Percentiles rank a stretch among this genome's conserved stretches.
phyloP scores from a whole-genome alignment of 257 asterid species.

The Prunella vulgaris region DNA sequence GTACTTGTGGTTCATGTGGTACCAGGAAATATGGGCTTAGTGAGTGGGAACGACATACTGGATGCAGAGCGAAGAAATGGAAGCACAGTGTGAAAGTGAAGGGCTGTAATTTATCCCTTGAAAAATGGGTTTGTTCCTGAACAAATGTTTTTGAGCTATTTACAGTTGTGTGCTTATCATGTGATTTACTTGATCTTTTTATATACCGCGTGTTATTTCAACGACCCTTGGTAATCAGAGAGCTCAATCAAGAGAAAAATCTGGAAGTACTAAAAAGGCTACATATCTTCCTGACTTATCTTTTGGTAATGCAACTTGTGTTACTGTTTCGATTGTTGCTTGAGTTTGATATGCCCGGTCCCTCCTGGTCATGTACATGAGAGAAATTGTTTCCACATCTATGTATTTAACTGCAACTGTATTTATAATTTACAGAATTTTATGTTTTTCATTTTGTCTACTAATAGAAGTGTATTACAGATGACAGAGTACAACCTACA shows the following conservation, averaged over 20 bases:
- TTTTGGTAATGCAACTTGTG: constrained; percentile 3
- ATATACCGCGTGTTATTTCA: not conserved
- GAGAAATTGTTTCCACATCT: not conserved
- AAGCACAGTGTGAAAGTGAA: constrained; percentile 89
- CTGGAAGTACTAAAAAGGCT: not conserved
- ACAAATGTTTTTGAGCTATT: not conserved
- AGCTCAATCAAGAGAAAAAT: constrained; percentile 4
- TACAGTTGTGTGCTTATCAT: not conserved
- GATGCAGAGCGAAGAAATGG: constrained; percentile 98
- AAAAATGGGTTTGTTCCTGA: constrained; percentile 73
- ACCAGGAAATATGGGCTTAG: constrained; percentile 57
- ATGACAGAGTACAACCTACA: constrained; percentile 45
- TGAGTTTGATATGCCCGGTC: not conserved
- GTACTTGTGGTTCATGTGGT: constrained; percentile 85
- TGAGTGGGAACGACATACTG: constrained; percentile 98
- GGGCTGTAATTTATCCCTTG: constrained; percentile 56
- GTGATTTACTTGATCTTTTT: not conserved
- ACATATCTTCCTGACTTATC: not conserved
- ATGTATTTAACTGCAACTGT: not conserved
- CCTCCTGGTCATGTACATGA: not conserved
- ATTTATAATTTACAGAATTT: not conserved
- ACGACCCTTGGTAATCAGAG: not conserved
- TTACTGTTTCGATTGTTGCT: not conserved
- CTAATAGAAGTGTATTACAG: constrained; percentile 49
- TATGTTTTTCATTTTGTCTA: constrained; percentile 11